A percentile compares a stretch with the other conserved stretches of the same genome.
Evolutionary conservation across 1,284 basidiomycete genomes (phyloP).

Genomic region (Megacollybia platyphylla): DNA sequence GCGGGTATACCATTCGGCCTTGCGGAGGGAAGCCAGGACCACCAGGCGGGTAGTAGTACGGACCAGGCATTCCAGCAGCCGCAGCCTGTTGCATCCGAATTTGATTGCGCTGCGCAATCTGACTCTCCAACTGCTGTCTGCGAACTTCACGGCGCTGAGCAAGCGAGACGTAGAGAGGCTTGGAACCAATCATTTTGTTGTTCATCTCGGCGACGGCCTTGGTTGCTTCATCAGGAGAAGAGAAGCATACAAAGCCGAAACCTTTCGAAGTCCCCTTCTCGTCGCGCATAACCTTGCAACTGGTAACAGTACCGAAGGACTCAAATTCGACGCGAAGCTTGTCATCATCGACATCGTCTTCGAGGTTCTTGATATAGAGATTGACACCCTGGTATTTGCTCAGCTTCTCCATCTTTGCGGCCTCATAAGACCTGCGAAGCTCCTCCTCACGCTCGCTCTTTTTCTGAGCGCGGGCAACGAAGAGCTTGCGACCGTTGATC

Average conservation of each 20-base stretch:
- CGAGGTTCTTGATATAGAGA: conserved; percentile 98
- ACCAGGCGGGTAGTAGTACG: conserved; percentile 76
- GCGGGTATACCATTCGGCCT: conserved; percentile 28
- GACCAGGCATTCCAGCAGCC: conserved; percentile 74
- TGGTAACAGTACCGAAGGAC: conserved; percentile 94
- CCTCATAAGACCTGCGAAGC: conserved; percentile 88
- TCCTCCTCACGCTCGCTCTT: conserved; percentile 98
- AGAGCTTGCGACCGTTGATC: conserved; percentile 82
- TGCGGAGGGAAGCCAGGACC: conserved; percentile 76
- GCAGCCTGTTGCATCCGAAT: conserved; percentile 91
- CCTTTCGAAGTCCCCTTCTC: conserved; percentile 88
- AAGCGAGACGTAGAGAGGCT: conserved; percentile 97
- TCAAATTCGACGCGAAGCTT: conserved; percentile 94
- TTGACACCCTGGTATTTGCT: conserved; percentile 99
- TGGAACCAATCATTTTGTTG: conserved; percentile 99
- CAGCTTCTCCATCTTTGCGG: conserved; percentile 93
- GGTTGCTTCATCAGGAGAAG: conserved; percentile 96
- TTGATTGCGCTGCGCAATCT: conserved; percentile 94
- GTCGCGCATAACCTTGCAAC: conserved; percentile 99
- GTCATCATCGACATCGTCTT: conserved; percentile 91
- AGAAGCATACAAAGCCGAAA: conserved; percentile 99
- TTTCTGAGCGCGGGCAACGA: conserved; percentile 96
- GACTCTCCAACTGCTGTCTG: conserved; percentile 96
- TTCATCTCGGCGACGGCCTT: conserved; percentile 99
- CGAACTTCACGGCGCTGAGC: conserved; percentile 98